Evolutionary conservation across 208 protist species (phyloP).

Genomic region (Histomonas meleagridis): DNA sequence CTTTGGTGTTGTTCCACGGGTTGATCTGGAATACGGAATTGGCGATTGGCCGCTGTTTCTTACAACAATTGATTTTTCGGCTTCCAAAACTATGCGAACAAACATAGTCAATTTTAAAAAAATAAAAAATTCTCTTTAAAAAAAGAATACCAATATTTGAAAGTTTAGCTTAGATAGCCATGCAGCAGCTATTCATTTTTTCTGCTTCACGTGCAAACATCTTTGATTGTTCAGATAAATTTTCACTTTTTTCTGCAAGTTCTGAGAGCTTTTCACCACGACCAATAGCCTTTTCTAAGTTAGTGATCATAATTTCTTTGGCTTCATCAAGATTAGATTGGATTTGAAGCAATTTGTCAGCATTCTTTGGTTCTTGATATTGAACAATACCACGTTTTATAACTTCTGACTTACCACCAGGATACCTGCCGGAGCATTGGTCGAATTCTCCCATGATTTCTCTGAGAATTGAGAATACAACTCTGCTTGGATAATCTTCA

Average conservation of each 20-base stretch:
- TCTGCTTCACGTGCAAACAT: neutral
- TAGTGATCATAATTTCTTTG: conserved; percentile 8
- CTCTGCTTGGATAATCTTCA: conserved; percentile 7
- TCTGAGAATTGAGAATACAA: neutral
- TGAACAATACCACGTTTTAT: neutral
- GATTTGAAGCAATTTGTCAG: neutral
- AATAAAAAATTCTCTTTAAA: too few species aligned
- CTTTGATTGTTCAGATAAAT: conserved; percentile 5
- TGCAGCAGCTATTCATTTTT: conserved; percentile 19
- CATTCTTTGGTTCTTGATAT: conserved; percentile 8
- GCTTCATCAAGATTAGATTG: neutral
- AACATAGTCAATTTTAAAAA: too few species aligned
- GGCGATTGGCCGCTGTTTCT: too few species aligned
- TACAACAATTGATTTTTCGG: too few species aligned
- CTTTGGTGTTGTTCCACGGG: too few species aligned
- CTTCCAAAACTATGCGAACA: too few species aligned
- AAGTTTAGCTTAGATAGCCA: too few species aligned
- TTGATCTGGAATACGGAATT: too few species aligned
- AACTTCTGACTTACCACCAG: neutral
- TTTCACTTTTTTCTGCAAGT: neutral
- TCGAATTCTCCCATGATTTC: neutral
- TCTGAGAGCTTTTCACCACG: neutral
- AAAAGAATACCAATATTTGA: too few species aligned
- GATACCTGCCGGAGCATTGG: neutral
- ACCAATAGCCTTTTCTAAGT: conserved; percentile 18